A percentile compares a stretch with the other conserved stretches of the same genome.
phyloP scores from a whole-genome alignment of 2,329 filamentous ascomycete species.

The Cryphonectria parasitica region DNA sequence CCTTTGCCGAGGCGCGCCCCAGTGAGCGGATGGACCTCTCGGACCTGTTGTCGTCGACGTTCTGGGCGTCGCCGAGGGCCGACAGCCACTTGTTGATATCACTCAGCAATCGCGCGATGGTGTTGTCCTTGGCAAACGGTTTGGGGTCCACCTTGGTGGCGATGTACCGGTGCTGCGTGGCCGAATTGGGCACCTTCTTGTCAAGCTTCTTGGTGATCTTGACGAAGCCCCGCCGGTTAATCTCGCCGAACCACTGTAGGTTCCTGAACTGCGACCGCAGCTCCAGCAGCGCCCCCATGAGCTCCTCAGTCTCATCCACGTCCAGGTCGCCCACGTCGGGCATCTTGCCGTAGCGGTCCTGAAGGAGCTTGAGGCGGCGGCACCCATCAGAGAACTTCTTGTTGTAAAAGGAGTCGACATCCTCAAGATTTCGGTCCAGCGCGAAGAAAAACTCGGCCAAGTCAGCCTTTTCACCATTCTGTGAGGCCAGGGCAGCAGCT shows the following conservation, averaged over 20 bases:
- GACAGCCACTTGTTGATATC: slow-evolving; percentile 93
- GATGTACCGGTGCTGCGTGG: slow-evolving; percentile 83
- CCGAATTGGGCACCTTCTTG: slow-evolving; percentile 81
- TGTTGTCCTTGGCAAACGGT: slow-evolving; percentile 78
- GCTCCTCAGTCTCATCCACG: slow-evolving; percentile 85
- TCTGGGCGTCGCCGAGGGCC: slow-evolving; percentile 75
- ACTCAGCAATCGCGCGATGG: slow-evolving; percentile 51
- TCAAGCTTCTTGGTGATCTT: slow-evolving; percentile 99
- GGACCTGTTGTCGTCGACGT: slow-evolving; percentile 74
- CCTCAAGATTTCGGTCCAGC: slow-evolving; percentile 94
- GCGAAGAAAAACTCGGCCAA: slow-evolving; percentile 97
- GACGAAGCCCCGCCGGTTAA: slow-evolving; percentile 91
- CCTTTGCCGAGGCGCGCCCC: slow-evolving; percentile 75
- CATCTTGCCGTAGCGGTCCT: slow-evolving; percentile 82
- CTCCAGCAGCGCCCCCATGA: slow-evolving; percentile 88
- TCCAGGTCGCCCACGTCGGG: slow-evolving; percentile 76
- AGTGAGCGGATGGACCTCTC: slow-evolving; percentile 76
- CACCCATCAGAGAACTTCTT: slow-evolving; percentile 87
- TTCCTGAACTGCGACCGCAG: slow-evolving; percentile 86
- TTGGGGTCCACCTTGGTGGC: slow-evolving; percentile 88
- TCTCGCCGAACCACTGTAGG: slow-evolving; percentile 96
- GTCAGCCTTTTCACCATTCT: slow-evolving; percentile 77
- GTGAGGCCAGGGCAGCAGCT: slow-evolving; percentile 66
- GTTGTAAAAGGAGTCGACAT: slow-evolving; percentile 96
- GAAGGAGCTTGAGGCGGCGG: slow-evolving; percentile 81